Base-by-base conservation (phyloP, 208 protist genomes). In the Cochliopodium minus region DNA sequence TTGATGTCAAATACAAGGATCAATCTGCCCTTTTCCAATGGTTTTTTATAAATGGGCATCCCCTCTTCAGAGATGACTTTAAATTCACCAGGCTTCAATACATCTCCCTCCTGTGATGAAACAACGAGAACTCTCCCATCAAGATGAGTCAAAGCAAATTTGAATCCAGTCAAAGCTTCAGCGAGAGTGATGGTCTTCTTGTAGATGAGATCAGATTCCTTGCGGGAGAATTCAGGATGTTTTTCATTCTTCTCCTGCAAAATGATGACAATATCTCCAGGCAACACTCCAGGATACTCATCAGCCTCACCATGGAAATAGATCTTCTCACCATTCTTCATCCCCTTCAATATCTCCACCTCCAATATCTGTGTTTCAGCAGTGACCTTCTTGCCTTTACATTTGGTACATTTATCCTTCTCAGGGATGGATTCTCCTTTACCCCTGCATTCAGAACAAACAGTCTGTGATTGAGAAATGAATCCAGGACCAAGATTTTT, bases 221-320 rank as follows among this genome's bases (percentile, higher is more conserved):
- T 77, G 33, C 93, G 79, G 17, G 75, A 68, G 65, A 97, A 97
- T 0, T 71, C 5, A 11, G 66, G 28, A 73, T 97, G 90, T n/a
- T n/a, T n/a, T n/a, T n/a, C n/a, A 36, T 85, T 74, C 69, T 95
- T 93, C 72, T 95, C 71, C 28, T 91, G 70, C 3, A 97, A 59
- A 13, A 96, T 81, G 59, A 98, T 91, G 53, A 97, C 83, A 55
- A 98, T 88, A 67, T 98, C 92, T 42, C 93, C 93, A 25, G 93
- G 77, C 17, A 82, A 69, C 29, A 92, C 72, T 45, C 78, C 85
- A n/a, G 88, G 85, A 58, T 81, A 81, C 63, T 95, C 83, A 40
- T 96, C 89, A 47, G 86, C 92, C 59, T 98, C 91, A 42, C 90
- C 90, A 36, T 52, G 39, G 70, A 96, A 97, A 2, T 73, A 74